Evolutionary conservation across 2,329 filamentous ascomycete genomes (phyloP).

Genomic region (Beauveria scarabaeidicola): DNA sequence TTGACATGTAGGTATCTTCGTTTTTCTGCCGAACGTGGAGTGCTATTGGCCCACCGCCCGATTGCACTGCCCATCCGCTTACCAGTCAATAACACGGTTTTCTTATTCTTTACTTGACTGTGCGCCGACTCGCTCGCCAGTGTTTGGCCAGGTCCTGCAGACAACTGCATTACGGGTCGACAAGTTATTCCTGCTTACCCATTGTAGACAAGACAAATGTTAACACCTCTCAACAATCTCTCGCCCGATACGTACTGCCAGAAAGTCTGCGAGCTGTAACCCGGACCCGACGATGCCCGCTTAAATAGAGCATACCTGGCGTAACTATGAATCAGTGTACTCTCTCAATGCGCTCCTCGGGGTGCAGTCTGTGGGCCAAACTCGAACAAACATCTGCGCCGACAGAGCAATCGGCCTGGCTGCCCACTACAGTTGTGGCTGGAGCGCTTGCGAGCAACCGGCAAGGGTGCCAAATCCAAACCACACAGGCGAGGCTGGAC

Average conservation of each 20-base stretch:
- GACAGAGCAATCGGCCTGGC: not conserved
- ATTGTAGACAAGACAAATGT: not conserved
- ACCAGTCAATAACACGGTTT: no score
- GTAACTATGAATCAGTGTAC: not conserved
- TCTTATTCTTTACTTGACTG: not conserved
- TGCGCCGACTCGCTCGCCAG: not conserved
- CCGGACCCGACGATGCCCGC: no score
- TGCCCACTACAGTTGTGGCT: constrained; percentile 1
- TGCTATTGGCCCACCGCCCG: not conserved
- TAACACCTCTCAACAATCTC: not conserved
- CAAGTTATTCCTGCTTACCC: not conserved
- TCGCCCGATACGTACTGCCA: not conserved
- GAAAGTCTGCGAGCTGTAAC: not conserved
- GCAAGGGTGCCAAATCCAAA: not conserved
- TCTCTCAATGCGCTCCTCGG: not conserved
- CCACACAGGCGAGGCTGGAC: not conserved
- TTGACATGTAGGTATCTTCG: not conserved
- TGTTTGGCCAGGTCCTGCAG: not conserved
- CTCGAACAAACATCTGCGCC: not conserved
- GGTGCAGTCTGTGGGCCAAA: constrained; percentile 5
- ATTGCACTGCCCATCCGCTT: not conserved
- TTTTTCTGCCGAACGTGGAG: not conserved
- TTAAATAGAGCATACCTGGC: not conserved
- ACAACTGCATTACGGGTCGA: not conserved
- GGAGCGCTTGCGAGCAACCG: not conserved